phyloP scores from a whole-genome alignment of 371 early-diverging fungal species.

The Apophysomyces variabilis region DNA sequence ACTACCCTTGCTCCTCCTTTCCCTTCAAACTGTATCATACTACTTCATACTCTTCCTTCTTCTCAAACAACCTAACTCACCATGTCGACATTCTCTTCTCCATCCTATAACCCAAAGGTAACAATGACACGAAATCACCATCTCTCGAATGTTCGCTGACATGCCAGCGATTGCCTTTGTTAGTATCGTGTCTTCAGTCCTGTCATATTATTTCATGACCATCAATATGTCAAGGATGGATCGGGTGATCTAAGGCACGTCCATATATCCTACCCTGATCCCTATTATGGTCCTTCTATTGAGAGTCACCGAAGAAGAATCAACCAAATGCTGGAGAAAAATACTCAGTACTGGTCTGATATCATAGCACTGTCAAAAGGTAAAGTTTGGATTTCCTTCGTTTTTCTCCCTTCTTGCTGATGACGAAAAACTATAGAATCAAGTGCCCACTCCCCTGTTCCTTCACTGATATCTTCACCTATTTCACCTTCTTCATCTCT shows the following conservation, averaged over 20 bases:
- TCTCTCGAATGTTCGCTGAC: neutral
- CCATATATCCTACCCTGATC: slow-evolving; percentile 39
- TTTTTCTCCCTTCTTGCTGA: neutral
- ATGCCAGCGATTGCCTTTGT: neutral
- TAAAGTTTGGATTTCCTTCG: slow-evolving; percentile 5
- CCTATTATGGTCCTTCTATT: slow-evolving; percentile 29
- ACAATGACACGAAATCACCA: neutral
- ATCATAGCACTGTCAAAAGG: slow-evolving; percentile 36
- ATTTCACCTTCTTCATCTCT: slow-evolving; percentile 27
- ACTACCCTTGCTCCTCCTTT: neutral
- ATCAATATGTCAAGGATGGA: slow-evolving; percentile 36
- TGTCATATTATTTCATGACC: slow-evolving; percentile 45
- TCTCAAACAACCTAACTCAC: neutral
- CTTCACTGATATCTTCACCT: slow-evolving; percentile 38
- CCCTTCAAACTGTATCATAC: neutral
- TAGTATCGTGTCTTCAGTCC: slow-evolving; percentile 40
- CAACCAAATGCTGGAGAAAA: slow-evolving; percentile 38
- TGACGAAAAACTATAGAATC: slow-evolving; percentile 16
- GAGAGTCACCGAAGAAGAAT: slow-evolving; percentile 34
- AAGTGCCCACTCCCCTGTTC: slow-evolving; percentile 35
- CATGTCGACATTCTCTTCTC: neutral
- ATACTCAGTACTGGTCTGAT: slow-evolving; percentile 41
- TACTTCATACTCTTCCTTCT: neutral
- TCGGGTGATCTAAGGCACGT: slow-evolving; percentile 40
- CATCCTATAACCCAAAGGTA: slow-evolving; percentile 3